These are phyloP conservation scores for Sporormia fimetaria DNA, from an alignment of 495 filamentous ascomycete species.

Conservation along the genomic window DNA sequence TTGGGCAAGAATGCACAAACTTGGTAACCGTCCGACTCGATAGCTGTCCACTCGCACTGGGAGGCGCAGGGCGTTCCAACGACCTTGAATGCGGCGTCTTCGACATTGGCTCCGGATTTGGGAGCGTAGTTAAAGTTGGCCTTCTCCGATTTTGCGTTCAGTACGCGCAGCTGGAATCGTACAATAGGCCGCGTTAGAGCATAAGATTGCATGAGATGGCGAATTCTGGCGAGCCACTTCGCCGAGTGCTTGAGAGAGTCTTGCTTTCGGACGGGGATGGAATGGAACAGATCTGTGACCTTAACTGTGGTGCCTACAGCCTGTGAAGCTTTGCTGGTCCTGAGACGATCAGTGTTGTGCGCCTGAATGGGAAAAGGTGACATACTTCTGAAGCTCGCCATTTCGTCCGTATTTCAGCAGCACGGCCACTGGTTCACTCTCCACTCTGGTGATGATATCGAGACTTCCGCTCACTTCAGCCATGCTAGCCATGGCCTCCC, in stretches of 20 bases:
- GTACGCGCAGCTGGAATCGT: slow-evolving; percentile 55
- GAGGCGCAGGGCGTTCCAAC: slow-evolving; percentile 55
- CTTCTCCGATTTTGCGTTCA: slow-evolving; percentile 50
- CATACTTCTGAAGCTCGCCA: slow-evolving; percentile 41
- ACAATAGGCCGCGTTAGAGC: slow-evolving; percentile 57
- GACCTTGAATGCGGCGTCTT: slow-evolving; percentile 58
- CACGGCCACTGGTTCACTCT: slow-evolving; percentile 55
- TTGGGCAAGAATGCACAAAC: slow-evolving; percentile 53
- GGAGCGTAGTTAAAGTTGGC: slow-evolving; percentile 65
- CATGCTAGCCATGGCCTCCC: slow-evolving; percentile 72
- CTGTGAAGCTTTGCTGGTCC: slow-evolving; percentile 42
- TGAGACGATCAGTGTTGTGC: slow-evolving; percentile 7
- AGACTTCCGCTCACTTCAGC: slow-evolving; percentile 55
- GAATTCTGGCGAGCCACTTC: slow-evolving; percentile 54
- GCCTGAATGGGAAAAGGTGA: slow-evolving; percentile 1
- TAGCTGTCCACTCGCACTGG: slow-evolving; percentile 38
- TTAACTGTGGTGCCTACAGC: slow-evolving; percentile 72
- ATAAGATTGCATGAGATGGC: slow-evolving; percentile 60
- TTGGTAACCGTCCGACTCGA: slow-evolving; percentile 30
- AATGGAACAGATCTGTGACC: slow-evolving; percentile 54
- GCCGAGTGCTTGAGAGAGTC: slow-evolving; percentile 47
- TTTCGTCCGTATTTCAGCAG: slow-evolving; percentile 40
- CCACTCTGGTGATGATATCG: slow-evolving; percentile 57
- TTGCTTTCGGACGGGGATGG: slow-evolving; percentile 65
- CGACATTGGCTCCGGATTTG: slow-evolving; percentile 38